Evolutionary conservation across 768 basidiomycete genomes (phyloP).

Genomic region (Tephrocybe rancida): DNA sequence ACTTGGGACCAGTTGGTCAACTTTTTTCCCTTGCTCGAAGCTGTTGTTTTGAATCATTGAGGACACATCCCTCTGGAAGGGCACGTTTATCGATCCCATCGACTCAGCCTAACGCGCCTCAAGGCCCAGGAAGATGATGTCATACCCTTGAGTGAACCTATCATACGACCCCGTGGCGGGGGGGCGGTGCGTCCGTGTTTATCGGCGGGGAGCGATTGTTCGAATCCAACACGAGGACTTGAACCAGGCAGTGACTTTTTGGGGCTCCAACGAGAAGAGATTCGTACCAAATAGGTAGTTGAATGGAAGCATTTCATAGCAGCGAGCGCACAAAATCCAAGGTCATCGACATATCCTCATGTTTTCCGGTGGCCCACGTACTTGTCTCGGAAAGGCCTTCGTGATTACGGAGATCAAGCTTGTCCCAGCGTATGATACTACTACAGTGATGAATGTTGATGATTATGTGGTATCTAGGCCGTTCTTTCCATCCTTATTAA

Average conservation of each 20-base stretch:
- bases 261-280: conserved; percentile 44
- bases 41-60: conserved; percentile 39
- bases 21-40: conserved; percentile 14
- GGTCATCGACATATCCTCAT: conserved; percentile 41
- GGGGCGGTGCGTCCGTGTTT: conserved; percentile 26
- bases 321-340: conserved; percentile 30
- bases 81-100: conserved; percentile 26
- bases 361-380: conserved; percentile 45
- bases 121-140: neutral
- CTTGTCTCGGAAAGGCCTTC: conserved; percentile 44
- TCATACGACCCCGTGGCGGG: conserved; percentile 22
- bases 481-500: no score
- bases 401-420: conserved; percentile 45
- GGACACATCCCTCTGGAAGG: conserved; percentile 37
- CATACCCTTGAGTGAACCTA: neutral
- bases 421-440: neutral
- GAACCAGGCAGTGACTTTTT: conserved; percentile 39
- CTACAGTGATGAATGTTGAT: neutral
- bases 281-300: conserved; percentile 49
- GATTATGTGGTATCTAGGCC: conserved; percentile 41
- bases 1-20: conserved; percentile 7
- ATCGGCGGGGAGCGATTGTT: conserved; percentile 39
- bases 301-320: conserved; percentile 16
- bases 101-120: neutral
- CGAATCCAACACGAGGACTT: conserved; percentile 37